phyloP scores from a whole-genome alignment of 768 basidiomycete species.

The Podaxis sp. region DNA sequence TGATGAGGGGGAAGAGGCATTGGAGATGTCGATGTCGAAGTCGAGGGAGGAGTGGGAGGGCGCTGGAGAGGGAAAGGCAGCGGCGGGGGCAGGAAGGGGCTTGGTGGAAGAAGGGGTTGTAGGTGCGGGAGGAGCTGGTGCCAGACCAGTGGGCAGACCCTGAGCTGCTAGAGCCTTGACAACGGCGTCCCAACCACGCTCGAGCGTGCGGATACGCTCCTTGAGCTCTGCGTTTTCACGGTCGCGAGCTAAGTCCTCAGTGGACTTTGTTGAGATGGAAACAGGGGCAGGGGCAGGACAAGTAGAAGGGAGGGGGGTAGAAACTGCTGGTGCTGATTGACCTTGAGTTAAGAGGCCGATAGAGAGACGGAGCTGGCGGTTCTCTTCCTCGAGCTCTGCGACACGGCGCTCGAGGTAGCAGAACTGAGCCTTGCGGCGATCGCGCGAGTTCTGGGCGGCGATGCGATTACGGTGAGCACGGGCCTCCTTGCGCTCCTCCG shows the following conservation, averaged over 20 bases:
- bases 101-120: slow-evolving; percentile 25
- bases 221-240: slow-evolving; percentile 74
- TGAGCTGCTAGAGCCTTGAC: slow-evolving; percentile 73
- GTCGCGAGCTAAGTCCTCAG: slow-evolving; percentile 35
- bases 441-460: slow-evolving; percentile 91
- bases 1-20: slow-evolving; percentile 28
- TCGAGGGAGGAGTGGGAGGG: slow-evolving; percentile 40
- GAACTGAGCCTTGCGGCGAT: slow-evolving; percentile 87
- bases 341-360: slow-evolving; percentile 35
- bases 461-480: slow-evolving; percentile 91
- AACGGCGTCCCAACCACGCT: slow-evolving; percentile 80
- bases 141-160: slow-evolving; percentile 52
- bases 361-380: slow-evolving; percentile 58
- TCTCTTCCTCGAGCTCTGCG: slow-evolving; percentile 80
- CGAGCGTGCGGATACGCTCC: slow-evolving; percentile 76
- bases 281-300: slow-evolving; percentile 25
- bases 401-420: slow-evolving; percentile 65
- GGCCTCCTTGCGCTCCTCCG: slow-evolving; percentile 84
- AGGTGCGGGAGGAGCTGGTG: slow-evolving; percentile 25
- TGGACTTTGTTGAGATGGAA: slow-evolving; percentile 10
- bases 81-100: slow-evolving; percentile 29
- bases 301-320: slow-evolving; percentile 20
- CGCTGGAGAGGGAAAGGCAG: slow-evolving; percentile 41
- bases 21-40: slow-evolving; percentile 23
- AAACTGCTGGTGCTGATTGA: slow-evolving; percentile 18